These are phyloP conservation scores for Metschnikowia similis DNA, from an alignment of 805 yeast species.

Conservation along the genomic window DNA sequence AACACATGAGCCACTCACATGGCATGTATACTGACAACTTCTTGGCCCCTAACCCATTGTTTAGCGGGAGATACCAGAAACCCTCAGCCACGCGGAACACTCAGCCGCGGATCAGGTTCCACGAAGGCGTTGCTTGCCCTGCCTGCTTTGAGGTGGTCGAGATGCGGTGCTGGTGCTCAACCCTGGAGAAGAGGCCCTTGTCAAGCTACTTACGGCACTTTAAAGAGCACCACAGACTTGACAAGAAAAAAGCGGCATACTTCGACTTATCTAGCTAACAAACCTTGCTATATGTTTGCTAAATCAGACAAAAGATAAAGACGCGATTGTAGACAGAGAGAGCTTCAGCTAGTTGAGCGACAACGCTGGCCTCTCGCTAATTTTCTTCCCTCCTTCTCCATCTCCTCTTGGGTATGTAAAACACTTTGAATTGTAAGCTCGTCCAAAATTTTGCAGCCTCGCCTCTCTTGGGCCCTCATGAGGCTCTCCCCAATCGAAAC, in stretches of 20 bases:
- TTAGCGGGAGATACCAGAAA: conserved; percentile 20
- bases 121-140: conserved; percentile 29
- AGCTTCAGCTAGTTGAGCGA: no score
- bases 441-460: conserved; percentile 49
- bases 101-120: conserved; percentile 17
- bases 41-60: conserved; percentile 28
- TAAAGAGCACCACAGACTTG: conserved; percentile 13
- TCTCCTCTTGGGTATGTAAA: not conserved
- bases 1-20: conserved; percentile 32
- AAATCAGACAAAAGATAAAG: not conserved
- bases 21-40: conserved; percentile 29
- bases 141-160: conserved; percentile 24
- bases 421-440: conserved; percentile 31
- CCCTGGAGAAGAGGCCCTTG: conserved; percentile 14
- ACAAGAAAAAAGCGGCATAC: conserved; percentile 5
- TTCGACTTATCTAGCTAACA: conserved; percentile 6
- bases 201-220: conserved; percentile 18
- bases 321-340: not conserved
- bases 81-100: conserved; percentile 18
- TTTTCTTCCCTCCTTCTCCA: no score
- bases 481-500: conserved; percentile 91
- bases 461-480: conserved; percentile 79
- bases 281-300: not conserved
- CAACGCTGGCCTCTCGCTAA: no score
- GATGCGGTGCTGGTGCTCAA: conserved; percentile 16